A percentile compares a stretch with the other conserved stretches of the same genome.
These are phyloP conservation scores for Hemerocallis citrina DNA, from an alignment of 106 monocot species.

Conservation along the genomic window DNA sequence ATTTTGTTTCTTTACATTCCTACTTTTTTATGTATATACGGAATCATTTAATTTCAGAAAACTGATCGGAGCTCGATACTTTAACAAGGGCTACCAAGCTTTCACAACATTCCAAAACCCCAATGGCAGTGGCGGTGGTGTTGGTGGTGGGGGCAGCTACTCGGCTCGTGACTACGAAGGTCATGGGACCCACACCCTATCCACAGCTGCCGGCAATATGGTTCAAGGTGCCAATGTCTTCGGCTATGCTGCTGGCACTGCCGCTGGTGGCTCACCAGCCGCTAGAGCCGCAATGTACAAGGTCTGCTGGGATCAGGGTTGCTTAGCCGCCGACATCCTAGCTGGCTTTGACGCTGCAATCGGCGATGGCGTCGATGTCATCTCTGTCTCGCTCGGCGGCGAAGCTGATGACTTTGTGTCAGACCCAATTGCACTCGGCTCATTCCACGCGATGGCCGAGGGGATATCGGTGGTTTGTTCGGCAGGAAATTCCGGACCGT, in stretches of 20 bases:
- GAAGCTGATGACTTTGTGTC: neutral
- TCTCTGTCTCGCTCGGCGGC: slow-evolving; percentile 42
- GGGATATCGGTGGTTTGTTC: slow-evolving; percentile 29
- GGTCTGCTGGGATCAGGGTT: slow-evolving; percentile 28
- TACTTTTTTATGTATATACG: too few relatives aligned
- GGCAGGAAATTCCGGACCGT: slow-evolving; percentile 19
- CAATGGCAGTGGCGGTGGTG: neutral
- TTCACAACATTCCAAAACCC: too few relatives aligned
- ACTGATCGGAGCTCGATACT: slow-evolving; percentile 33
- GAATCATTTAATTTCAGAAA: slow-evolving; percentile 11
- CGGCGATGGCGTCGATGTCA: slow-evolving; percentile 48
- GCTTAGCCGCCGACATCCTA: slow-evolving; percentile 25
- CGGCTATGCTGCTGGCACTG: slow-evolving; percentile 50
- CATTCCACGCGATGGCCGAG: slow-evolving; percentile 21
- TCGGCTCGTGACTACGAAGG: slow-evolving; percentile 31
- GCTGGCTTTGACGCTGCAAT: slow-evolving; percentile 43
- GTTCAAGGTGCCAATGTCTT: slow-evolving; percentile 31
- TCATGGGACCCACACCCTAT: slow-evolving; percentile 74
- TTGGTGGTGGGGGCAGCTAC: neutral
- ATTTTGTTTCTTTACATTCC: too few relatives aligned
- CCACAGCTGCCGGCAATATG: slow-evolving; percentile 41
- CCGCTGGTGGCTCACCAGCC: slow-evolving; percentile 41
- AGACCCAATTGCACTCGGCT: slow-evolving; percentile 18
- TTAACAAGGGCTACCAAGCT: slow-evolving; percentile 7
- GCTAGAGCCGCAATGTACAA: slow-evolving; percentile 50